phyloP scores from a whole-genome alignment of 768 basidiomycete species.

The Agaricus bisporus region DNA sequence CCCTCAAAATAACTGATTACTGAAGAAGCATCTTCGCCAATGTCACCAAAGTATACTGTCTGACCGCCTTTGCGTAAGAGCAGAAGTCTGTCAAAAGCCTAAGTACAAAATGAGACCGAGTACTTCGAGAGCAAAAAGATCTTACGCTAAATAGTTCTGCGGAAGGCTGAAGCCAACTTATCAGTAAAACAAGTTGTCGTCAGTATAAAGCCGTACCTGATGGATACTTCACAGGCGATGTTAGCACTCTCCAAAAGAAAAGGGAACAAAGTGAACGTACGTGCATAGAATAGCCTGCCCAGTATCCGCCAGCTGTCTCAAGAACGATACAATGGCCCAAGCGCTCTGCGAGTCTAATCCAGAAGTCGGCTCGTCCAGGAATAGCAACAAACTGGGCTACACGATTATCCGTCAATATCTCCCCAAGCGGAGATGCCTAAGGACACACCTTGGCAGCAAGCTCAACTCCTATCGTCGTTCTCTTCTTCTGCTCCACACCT shows the following conservation, averaged over 20 bases:
- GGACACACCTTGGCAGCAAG: conserved; percentile 72
- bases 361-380: conserved; percentile 87
- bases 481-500: conserved; percentile 68
- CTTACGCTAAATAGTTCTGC: conserved; percentile 72
- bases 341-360: conserved; percentile 85
- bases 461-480: conserved; percentile 84
- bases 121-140: not conserved
- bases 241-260: not conserved
- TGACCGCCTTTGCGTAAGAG: conserved; percentile 75
- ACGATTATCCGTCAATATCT: not conserved
- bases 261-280: conserved; percentile 29
- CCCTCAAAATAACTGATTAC: conserved; percentile 74
- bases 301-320: conserved; percentile 68
- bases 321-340: conserved; percentile 74
- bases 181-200: not conserved
- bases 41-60: conserved; percentile 68
- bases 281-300: conserved; percentile 94
- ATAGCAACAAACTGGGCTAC: conserved; percentile 72
- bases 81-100: conserved; percentile 72
- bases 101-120: not conserved
- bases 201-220: conserved; percentile 20
- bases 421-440: not conserved
- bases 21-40: conserved; percentile 54
- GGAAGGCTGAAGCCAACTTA: conserved; percentile 48
- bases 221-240: conserved; percentile 30